Evolutionary conservation across 1,139 yeast species (phyloP).

Genomic region (Pichia sp.): DNA sequence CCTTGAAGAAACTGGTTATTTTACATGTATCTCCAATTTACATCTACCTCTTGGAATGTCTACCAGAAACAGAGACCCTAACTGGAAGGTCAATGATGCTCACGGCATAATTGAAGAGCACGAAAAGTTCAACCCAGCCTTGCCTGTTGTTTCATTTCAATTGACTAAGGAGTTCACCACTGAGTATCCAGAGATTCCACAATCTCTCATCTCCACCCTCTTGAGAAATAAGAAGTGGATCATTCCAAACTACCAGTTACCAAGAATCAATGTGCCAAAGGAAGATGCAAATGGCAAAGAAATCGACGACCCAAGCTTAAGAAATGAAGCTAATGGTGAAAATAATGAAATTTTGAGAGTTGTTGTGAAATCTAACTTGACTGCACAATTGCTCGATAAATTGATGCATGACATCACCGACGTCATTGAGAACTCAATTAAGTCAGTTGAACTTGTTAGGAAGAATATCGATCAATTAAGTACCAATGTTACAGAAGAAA

Average conservation of each 20-base stretch:
- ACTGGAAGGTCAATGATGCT: constrained; percentile 4
- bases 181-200: constrained; percentile 79
- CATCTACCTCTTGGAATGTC: constrained; percentile 48
- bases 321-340: constrained; percentile 25
- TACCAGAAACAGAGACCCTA: constrained; percentile 17
- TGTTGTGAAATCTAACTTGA: constrained; percentile 69
- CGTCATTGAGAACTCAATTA: constrained; percentile 47
- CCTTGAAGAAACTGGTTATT: constrained; percentile 59
- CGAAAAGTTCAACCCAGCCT: constrained; percentile 56
- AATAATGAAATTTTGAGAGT: constrained; percentile 71
- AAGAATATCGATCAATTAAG: constrained; percentile 20
- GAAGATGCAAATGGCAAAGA: constrained; percentile 10
- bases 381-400: constrained; percentile 66
- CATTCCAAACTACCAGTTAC: constrained; percentile 84
- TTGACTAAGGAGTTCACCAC: constrained; percentile 51
- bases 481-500: constrained; percentile 17
- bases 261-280: constrained; percentile 30
- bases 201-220: constrained; percentile 62
- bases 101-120: constrained; percentile 28
- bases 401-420: constrained; percentile 59
- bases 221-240: constrained; percentile 81
- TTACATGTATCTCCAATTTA: constrained; percentile 69
- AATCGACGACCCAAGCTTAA: constrained; percentile 7
- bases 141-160: constrained; percentile 86
- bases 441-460: constrained; percentile 32